Base-by-base conservation (phyloP, 805 yeast genomes). In the Teunomyces pallodes region DNA sequence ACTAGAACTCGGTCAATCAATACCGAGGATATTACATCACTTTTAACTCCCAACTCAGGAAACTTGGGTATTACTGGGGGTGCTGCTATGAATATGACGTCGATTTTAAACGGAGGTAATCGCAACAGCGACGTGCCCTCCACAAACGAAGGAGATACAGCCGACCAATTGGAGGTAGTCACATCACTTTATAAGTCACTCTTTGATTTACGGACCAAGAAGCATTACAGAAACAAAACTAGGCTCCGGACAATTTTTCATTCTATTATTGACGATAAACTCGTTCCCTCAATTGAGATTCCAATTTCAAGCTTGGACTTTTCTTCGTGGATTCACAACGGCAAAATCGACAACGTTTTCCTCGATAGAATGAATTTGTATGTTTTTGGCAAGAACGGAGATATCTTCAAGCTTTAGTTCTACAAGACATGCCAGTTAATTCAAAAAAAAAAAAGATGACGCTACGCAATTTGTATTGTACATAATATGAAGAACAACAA, bases 331-430 rank as follows among this genome's bases (percentile, higher is more conserved):
- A 57, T 66, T 12, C 56, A 58, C 17, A 70, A 71, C 50, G 74
- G 75, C 5, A 69, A 67, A 46, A 58, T 73, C 13, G 66, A 64
- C 30, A 67, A 67, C 5, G 57, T 68, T 26, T 61, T 66, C 42
- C 48, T 69, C 9, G 72, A 64, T 36, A 49, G 55, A 1, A 31
- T 36, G 10, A 55, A 56, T 43, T 64, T 72, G 47, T 71, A 75
- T 75, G 60, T 70, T 38, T 69, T 64, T 55, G 69, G 69, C 7
- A 69, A 65, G 46, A 66, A 61, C 44, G 77, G 77, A 3, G 77
- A 73, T 55, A 59, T 72, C 4, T 70, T 72, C 54, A 62, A 42
- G 20, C 8, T 42, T 9, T 41, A 30, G 10, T 9, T 14, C 10
- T 10, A 9, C 13, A n/a, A 36, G 12, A 36, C 4, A 36, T 24